Percentiles rank a stretch among this genome's conserved stretches.
Conservation (phyloP, 1,284 basidiomycete species). For the Cryptococcus amylolentus region DNA sequence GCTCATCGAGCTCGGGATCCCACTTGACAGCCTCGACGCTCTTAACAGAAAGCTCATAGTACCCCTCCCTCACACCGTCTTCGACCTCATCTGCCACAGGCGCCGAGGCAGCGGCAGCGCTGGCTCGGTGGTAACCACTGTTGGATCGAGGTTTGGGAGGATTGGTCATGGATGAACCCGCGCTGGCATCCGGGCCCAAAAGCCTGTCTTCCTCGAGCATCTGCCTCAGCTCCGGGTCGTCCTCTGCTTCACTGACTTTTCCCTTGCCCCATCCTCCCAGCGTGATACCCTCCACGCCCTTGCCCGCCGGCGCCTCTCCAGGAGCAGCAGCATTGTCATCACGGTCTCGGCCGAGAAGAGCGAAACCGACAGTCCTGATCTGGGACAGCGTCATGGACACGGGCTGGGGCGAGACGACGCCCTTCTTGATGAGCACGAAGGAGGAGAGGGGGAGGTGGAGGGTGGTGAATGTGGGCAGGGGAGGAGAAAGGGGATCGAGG, state of each 20-base stretch:
- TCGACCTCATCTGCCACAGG: not conserved
- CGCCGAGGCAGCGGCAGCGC: not conserved
- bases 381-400: constrained; percentile 51
- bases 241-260: constrained; percentile 17
- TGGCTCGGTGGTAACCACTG: not conserved
- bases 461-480: constrained; percentile 47
- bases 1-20: constrained; percentile 37
- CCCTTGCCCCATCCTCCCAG: constrained; percentile 34
- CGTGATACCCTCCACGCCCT: constrained; percentile 11
- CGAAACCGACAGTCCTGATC: constrained; percentile 53
- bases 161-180: not conserved
- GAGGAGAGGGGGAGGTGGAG: constrained; percentile 52
- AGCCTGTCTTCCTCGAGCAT: constrained; percentile 17
- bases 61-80: constrained; percentile 34
- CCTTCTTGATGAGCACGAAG: constrained; percentile 55
- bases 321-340: constrained; percentile 16
- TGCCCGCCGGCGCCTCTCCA: constrained; percentile 2
- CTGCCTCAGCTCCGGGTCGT: constrained; percentile 32
- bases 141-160: not conserved
- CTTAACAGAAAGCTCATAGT: constrained; percentile 52
- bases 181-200: not conserved
- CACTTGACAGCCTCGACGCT: constrained; percentile 47
- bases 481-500: constrained; percentile 23
- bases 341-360: constrained; percentile 46
- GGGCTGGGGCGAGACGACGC: constrained; percentile 48